Percentiles rank a stretch among this genome's conserved stretches.
Conservation (phyloP, 2,329 filamentous ascomycete genomes). For the Pezicula radicicola region DNA sequence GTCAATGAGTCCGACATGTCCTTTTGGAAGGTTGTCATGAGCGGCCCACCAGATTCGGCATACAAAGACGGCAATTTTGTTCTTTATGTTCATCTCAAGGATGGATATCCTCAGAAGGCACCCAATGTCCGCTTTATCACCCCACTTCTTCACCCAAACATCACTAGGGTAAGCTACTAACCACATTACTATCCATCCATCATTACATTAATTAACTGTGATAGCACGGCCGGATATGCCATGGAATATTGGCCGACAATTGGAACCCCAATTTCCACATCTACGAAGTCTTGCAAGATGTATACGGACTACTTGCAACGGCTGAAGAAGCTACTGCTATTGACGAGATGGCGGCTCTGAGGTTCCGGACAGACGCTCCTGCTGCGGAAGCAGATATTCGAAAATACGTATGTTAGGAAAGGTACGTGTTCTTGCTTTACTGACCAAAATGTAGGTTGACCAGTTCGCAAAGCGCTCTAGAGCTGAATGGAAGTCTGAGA, state of each 20-base stretch:
- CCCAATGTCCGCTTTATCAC: constrained; percentile 19
- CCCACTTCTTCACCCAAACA: constrained; percentile 21
- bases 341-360: constrained; percentile 16
- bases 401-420: constrained; percentile 15
- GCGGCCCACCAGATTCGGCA: constrained; percentile 58
- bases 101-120: constrained; percentile 15
- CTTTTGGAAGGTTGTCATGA: constrained; percentile 59
- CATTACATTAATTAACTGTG: not conserved
- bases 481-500: not conserved
- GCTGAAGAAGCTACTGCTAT: constrained; percentile 18
- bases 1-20: constrained; percentile 18
- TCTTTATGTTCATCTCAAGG: constrained; percentile 16
- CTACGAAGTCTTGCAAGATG: constrained; percentile 18
- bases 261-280: constrained; percentile 17
- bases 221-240: constrained; percentile 22
- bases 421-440: not conserved
- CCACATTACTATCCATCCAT: not conserved
- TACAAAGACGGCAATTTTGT: constrained; percentile 43
- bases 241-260: constrained; percentile 19
- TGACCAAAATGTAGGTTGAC: constrained; percentile 2
- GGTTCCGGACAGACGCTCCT: constrained; percentile 17
- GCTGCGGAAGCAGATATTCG: constrained; percentile 15
- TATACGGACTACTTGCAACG: constrained; percentile 18
- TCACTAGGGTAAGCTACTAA: constrained; percentile 17
- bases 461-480: constrained; percentile 5